Evolutionary conservation across 257 asterid genomes (phyloP), one percentile per base, ranked within the genome.

Genomic region (Penstemon newberryi): DNA sequence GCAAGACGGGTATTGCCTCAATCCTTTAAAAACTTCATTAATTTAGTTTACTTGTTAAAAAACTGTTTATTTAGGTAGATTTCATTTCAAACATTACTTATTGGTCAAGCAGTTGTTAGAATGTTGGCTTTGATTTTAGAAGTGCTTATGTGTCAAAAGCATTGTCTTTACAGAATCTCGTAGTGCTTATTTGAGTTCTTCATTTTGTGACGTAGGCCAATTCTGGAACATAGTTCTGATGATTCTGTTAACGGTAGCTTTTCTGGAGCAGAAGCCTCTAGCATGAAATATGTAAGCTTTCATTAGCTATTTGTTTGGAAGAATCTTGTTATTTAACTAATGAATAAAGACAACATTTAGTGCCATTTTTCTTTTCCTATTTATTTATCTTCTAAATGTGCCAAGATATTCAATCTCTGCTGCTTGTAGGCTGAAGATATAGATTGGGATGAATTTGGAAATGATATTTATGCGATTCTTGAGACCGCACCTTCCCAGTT

Each of bases 361-460:
- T 2, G 33, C 33, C 33, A 25, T 1, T 25, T 25, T 25, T 25
- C 33, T 25, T 25, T 43, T 67, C 8, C 7, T 39, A 66, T 39
- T 62, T 10, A 60, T 49, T 69, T 66, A 36, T 58, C 53, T 50
- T 46, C 54, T 46, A 59, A 25, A 50, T 56, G 51, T 45, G 33
- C 39, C 7, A 50, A 46, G n/a, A 52, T 42, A n/a, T 63, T 62
- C 64, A 61, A 61, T 75, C 36, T 25, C 77, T 70, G 56, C 41
- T 69, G 60, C 66, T 63, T 82, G 89, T 85, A 94, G 97, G 79
- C 84, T 74, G 97, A 91, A 54, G 98, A 91, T 65, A 71, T 73
- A 45, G 99, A 91, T 13, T 89, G 91, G 95, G 96, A 91, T 77
- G 96, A 87, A 73, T 94, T 94, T 81, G 99, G 99, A 46, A 83